Conservation (phyloP, 305 asterid species). For the Ilex paraguariensis region DNA sequence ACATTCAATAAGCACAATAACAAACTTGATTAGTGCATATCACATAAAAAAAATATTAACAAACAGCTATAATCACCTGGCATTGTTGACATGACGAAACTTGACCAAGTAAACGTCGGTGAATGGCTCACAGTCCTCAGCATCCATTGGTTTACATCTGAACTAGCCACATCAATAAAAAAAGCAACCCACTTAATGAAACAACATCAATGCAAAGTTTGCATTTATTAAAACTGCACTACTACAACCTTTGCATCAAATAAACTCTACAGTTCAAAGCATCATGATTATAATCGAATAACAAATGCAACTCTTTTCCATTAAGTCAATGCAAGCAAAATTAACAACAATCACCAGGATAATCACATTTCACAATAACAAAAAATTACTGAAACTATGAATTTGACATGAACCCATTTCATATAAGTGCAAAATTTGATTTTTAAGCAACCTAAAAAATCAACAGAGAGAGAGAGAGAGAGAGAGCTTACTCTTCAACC, state of each 20-base stretch:
- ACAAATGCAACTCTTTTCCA: too few species aligned
- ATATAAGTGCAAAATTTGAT: too few species aligned
- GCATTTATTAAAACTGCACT: background rate
- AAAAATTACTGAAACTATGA: too few species aligned
- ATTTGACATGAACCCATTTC: too few species aligned
- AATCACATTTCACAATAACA: too few species aligned
- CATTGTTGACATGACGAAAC: constrained; percentile 62
- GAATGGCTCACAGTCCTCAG: constrained; percentile 73
- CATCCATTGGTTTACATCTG: constrained; percentile 95
- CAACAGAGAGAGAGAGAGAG: background rate
- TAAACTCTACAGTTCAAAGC: too few species aligned
- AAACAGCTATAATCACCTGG: constrained; percentile 46
- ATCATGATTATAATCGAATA: too few species aligned
- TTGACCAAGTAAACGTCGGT: constrained; percentile 91
- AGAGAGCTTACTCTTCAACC: constrained; percentile 56
- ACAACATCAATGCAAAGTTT: background rate
- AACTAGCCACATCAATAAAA: constrained; percentile 12
- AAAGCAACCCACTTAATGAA: background rate
- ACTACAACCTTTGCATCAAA: too few species aligned
- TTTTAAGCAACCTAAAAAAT: background rate
- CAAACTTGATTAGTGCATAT: too few species aligned
- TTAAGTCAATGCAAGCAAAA: too few species aligned
- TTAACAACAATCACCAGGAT: too few species aligned
- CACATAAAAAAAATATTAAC: background rate
- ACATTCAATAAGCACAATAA: too few species aligned